Evolutionary conservation across 1,284 basidiomycete genomes (phyloP), one percentile per base, ranked within the genome.

Genomic region (Mixia osmundae): DNA sequence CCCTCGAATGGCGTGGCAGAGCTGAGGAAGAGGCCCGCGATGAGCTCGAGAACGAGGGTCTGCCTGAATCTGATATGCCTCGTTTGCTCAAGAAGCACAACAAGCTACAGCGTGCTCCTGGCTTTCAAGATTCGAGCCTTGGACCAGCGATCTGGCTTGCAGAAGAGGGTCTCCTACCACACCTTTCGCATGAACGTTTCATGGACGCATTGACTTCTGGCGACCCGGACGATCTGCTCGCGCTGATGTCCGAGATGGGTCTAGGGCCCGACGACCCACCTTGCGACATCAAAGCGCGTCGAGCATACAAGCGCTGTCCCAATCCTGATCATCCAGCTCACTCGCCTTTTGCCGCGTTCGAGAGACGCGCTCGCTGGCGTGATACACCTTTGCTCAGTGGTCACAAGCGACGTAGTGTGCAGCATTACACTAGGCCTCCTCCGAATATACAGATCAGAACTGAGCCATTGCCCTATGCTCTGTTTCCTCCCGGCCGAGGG

Each of bases 401-500:
- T 20, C 27, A 25, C 23, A 20, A 21, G 4, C 26, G 16, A 12
- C 10, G 12, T 25, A 10, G n/a, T 8, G 9, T 15, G 5, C 5
- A 15, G 5, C 10, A 26, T 7, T 12, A 8, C 5, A 8, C 10
- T 15, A 9, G 5, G 25, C 25, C 18, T 9, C 4, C 18, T 10
- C 11, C 16, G 18, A 30, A 12, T 15, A 7, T 26, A 27, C 8
- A 25, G n/a, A 35, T 25, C 9, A 35, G 15, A 35, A 5, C 12
- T 6, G 39, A 40, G 14, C 21, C 39, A 1, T 37, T 48, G 15
- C 44, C 46, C 6, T 48, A 33, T 38, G 44, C 42, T 25, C 22
- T 41, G 15, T 48, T 48, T 35, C 46, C 46, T 12, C 44, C 46
- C n/a, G 46, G 46, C 2, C 43, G 44, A 38, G 31, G 44, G 5